A percentile compares a stretch with the other conserved stretches of the same genome.
These are phyloP conservation scores for Xylariales sp. DNA, from an alignment of 2,329 filamentous ascomycete genomes.

Conservation along the genomic window DNA sequence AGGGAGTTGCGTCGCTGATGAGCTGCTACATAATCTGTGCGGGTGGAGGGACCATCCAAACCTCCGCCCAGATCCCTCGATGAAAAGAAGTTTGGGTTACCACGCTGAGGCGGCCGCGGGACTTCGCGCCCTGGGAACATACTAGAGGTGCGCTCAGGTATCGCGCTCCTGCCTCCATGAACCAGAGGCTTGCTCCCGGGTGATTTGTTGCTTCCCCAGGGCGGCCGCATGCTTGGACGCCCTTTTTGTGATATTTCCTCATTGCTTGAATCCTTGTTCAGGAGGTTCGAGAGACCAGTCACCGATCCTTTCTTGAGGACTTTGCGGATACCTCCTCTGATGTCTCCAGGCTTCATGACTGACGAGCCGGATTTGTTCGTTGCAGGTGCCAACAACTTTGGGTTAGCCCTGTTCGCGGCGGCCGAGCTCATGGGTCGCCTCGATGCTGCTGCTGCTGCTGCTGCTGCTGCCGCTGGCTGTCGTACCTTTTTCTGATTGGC, in stretches of 20 bases:
- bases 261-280: slow-evolving; percentile 40
- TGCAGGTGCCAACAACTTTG: no score
- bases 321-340: slow-evolving; percentile 42
- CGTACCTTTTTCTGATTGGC: slow-evolving; percentile 45
- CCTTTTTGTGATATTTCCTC: slow-evolving; percentile 18
- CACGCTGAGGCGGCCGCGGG: slow-evolving; percentile 28
- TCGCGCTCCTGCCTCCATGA: slow-evolving; percentile 16
- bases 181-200: slow-evolving; percentile 13
- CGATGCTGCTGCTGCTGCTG: slow-evolving; percentile 15
- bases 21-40: slow-evolving; percentile 45
- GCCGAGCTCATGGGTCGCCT: not conserved
- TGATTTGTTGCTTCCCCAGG: slow-evolving; percentile 20
- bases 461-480: slow-evolving; percentile 25
- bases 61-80: slow-evolving; percentile 30
- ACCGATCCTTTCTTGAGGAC: slow-evolving; percentile 46
- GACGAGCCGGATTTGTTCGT: not conserved
- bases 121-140: slow-evolving; percentile 26
- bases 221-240: slow-evolving; percentile 17
- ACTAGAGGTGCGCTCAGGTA: slow-evolving; percentile 27
- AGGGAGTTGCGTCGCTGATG: slow-evolving; percentile 51
- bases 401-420: no score
- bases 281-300: slow-evolving; percentile 42
- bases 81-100: slow-evolving; percentile 33
- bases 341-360: slow-evolving; percentile 29
- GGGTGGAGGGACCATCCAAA: slow-evolving; percentile 35